These are phyloP conservation scores for Mycogone perniciosa DNA, from an alignment of 2,329 filamentous ascomycete species.

Conservation along the genomic window DNA sequence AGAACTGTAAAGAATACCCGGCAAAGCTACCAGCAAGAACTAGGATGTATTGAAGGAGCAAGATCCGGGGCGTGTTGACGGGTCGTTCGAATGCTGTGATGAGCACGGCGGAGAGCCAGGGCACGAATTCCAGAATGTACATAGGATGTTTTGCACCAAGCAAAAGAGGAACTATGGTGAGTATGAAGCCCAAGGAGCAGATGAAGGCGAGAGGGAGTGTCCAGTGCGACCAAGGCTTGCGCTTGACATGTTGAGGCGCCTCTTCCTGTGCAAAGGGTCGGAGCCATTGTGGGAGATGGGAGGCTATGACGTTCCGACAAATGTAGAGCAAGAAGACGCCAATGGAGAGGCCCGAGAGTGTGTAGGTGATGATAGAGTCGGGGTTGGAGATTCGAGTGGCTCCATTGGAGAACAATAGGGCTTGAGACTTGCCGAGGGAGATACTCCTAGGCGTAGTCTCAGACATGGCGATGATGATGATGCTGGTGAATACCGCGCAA, in stretches of 20 bases:
- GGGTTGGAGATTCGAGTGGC: neutral
- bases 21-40: constrained; percentile 28
- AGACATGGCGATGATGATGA: neutral
- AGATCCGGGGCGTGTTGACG: constrained; percentile 34
- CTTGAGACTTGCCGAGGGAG: neutral
- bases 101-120: constrained; percentile 34
- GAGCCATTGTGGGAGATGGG: constrained; percentile 33
- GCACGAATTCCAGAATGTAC: constrained; percentile 29
- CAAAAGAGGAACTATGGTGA: constrained; percentile 27
- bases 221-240: constrained; percentile 34
- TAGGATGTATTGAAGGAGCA: constrained; percentile 34
- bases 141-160: constrained; percentile 21
- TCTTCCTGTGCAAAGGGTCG: constrained; percentile 39
- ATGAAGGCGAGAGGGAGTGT: constrained; percentile 29
- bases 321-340: constrained; percentile 26
- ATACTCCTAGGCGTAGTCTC: neutral
- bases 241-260: constrained; percentile 15
- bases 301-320: constrained; percentile 19
- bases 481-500: neutral
- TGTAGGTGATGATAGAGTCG: constrained; percentile 17
- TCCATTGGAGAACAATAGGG: no score
- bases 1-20: constrained; percentile 25
- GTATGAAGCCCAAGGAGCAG: constrained; percentile 28
- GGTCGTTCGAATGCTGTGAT: constrained; percentile 34
- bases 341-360: constrained; percentile 22